Conservation (phyloP, 257 asterid genomes). For the Handroanthus guayacan region DNA sequence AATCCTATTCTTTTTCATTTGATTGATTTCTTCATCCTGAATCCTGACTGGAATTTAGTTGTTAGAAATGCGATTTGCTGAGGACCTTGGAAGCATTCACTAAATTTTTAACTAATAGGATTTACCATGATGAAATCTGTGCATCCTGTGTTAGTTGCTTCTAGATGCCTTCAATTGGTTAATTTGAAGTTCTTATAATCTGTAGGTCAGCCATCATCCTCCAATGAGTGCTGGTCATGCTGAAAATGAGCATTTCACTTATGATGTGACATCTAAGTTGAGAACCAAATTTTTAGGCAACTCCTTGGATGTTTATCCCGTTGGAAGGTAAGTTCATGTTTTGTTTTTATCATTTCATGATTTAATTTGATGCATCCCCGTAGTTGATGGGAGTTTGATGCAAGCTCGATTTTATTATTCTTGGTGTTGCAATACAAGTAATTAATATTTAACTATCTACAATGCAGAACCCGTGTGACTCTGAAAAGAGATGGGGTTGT, state of each 20-base stretch:
- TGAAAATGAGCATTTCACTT: slow-evolving; percentile 87
- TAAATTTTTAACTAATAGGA: neutral
- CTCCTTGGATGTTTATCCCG: slow-evolving; percentile 92
- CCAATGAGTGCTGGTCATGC: slow-evolving; percentile 99
- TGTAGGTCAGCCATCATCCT: slow-evolving; percentile 86
- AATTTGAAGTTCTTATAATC: slow-evolving; percentile 1
- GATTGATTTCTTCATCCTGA: slow-evolving; percentile 27
- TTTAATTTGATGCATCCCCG: neutral
- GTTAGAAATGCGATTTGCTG: slow-evolving; percentile 15
- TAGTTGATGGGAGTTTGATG: neutral
- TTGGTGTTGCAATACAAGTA: neutral
- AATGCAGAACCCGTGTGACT: slow-evolving; percentile 85
- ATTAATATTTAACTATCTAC: slow-evolving; percentile 19
- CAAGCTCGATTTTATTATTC: slow-evolving; percentile 1
- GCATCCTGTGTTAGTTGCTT: slow-evolving; percentile 5
- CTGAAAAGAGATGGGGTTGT: slow-evolving; percentile 81
- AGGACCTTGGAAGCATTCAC: neutral
- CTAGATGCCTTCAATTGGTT: slow-evolving; percentile 21
- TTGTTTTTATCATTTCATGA: slow-evolving; percentile 27
- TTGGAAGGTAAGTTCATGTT: slow-evolving; percentile 77
- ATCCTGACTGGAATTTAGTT: slow-evolving; percentile 16
- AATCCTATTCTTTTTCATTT: slow-evolving; percentile 19
- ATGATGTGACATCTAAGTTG: slow-evolving; percentile 91
- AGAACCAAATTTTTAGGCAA: slow-evolving; percentile 93
- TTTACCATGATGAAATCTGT: slow-evolving; percentile 25